Base-by-base conservation (phyloP, 768 basidiomycete species). In the Podaxis pistillaris region DNA sequence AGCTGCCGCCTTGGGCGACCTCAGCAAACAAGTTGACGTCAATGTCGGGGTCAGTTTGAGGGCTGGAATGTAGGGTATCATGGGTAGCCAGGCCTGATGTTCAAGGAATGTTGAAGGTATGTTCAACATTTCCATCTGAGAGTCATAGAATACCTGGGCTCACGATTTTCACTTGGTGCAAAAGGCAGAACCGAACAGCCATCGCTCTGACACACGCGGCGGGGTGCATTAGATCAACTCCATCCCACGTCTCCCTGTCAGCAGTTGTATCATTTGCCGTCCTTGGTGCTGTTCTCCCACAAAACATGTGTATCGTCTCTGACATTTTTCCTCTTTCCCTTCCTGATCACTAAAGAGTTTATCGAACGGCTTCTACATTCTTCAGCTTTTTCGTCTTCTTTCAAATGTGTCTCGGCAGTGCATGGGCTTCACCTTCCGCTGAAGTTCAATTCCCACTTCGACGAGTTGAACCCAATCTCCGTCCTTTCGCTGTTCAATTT, bases 401-500 rank as follows among this genome's bases (percentile, higher is more conserved):
- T 87, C 72, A 76, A 82, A 61, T 82, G 85, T 56, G 82, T 90
- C 2, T 86, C 86, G 6, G 68, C 73, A 15, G 73, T 80, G n/a
- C 91, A 94, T 73, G 92, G 92, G 30, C 78, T 93, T 55, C 78
- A 83, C 6, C 78, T 96, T 62, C 94, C 94, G 1, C 83, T 96
- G 56, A 87, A 88, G 2, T 96, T 95, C 67, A 78, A 89, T 40
- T 88, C 89, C 0, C 73, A 81, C 19, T 74, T 85, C 3, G 84
- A 89, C 46, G 94, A 96, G 74, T 78, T 96, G 63, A 95, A 93
- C 72, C 77, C 95, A 30, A 76, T 95, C 17, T 86, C 88, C 51
- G 73, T 91, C 7, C 83, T 94, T 46, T 86, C 88, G 2, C 79
- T 94, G 13, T 81, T 96, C 38, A 94, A 94, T 72, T 92, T 94